Conservation (phyloP, 2,329 filamentous ascomycete genomes). For the Fusarium kyushuense region DNA sequence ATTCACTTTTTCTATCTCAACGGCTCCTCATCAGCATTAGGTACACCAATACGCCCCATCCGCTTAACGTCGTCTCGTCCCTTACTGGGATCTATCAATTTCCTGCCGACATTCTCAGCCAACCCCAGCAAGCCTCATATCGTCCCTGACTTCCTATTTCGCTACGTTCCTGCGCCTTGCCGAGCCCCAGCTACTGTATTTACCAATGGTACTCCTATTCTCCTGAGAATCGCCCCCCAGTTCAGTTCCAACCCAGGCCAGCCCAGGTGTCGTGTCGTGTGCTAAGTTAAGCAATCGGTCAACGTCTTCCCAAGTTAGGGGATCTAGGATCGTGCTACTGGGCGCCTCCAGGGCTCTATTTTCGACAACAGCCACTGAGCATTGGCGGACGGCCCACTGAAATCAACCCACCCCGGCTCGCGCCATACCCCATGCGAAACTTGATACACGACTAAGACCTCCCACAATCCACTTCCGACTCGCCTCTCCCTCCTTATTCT, state of each 20-base stretch:
- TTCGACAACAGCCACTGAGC: slow-evolving; percentile 33
- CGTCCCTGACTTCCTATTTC: slow-evolving; percentile 34
- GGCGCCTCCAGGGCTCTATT: slow-evolving; percentile 43
- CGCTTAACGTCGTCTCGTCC: slow-evolving; percentile 44
- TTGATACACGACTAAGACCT: slow-evolving; percentile 36
- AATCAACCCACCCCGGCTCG: slow-evolving; percentile 38
- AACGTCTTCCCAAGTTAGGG: slow-evolving; percentile 34
- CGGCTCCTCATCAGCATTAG: slow-evolving; percentile 39
- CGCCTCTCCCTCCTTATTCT: slow-evolving; percentile 46
- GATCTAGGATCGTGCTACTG: slow-evolving; percentile 40
- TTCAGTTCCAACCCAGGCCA: background rate
- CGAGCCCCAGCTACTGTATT: slow-evolving; percentile 1
- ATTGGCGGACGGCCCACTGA: slow-evolving; percentile 28
- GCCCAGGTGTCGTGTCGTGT: slow-evolving; percentile 6
- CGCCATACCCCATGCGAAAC: slow-evolving; percentile 48
- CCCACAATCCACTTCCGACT: slow-evolving; percentile 38
- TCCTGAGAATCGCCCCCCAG: slow-evolving; percentile 30
- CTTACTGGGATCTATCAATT: slow-evolving; percentile 43
- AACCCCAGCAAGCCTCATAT: slow-evolving; percentile 34
- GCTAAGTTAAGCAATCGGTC: slow-evolving; percentile 11
- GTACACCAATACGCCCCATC: slow-evolving; percentile 21
- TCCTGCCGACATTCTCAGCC: slow-evolving; percentile 15
- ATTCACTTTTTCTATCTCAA: slow-evolving; percentile 27
- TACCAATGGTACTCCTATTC: slow-evolving; percentile 39
- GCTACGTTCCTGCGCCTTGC: slow-evolving; percentile 26